Evolutionary conservation across 192 early-diverging fungal genomes (phyloP), one percentile per base, ranked within the genome.

Genomic region (Backusella morwellensis): DNA sequence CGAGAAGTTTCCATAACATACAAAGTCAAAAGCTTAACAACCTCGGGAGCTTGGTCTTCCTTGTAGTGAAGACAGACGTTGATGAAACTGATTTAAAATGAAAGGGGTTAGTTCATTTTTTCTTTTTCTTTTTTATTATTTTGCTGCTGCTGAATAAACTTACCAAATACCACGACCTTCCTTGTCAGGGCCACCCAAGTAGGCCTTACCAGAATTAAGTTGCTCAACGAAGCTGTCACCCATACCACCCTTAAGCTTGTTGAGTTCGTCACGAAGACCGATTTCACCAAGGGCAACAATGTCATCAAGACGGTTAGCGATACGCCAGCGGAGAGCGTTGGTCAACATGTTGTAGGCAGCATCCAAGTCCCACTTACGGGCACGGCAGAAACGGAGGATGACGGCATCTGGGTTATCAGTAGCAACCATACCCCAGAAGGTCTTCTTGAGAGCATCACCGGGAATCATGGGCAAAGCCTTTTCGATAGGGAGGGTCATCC

Each of bases 341-440:
- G 92, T 68, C 14, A 92, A 70, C 96, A 97, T 96, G 8, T 76
- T 83, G 4, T 92, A 80, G 0, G 95, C 93, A 52, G 91, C 91
- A 42, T 90, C 80, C 4, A 93, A 86, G 68, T 95, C 88, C 95
- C 95, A 98, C 76, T 97, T 97, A 68, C 96, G 88, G 19, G 96
- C 96, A 35, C 96, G 88, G 63, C 96, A 81, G 81, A 95, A 97
- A 23, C 95, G 88, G 36, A 95, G 86, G 44, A 94, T 40, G 17
- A 95, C 77, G 0, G 89, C 75, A 80, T 97, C 95, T 12, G 91
- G 92, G 70, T 93, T 87, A 77, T 94, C 92, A 42, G 80, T 84
- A 74, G 85, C 85, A 50, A 90, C 83, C 34, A 87, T 86, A 15
- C 79, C 78, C 88, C 91, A 93, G 73, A 93, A 92, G 12, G 89